Evolutionary conservation across 345 rosid genomes (phyloP), one percentile per base, ranked within the genome.

Genomic region (Eucalyptus urophylla): DNA sequence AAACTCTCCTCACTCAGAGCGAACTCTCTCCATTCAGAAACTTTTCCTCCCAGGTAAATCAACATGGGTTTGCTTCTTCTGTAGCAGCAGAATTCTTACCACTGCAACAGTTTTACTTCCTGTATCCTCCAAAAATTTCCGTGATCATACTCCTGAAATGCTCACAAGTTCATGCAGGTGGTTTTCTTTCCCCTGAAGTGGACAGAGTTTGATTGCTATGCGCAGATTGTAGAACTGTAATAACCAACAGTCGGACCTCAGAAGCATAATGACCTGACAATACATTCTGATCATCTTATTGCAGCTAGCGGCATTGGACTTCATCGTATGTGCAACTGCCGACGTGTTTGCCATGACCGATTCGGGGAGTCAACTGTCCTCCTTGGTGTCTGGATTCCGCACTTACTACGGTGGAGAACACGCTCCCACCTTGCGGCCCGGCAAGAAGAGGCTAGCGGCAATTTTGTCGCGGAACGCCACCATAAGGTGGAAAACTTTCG

Each of bases 341-440:
- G 98, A 97, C 88, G 97, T 96, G 53, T 97, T 97, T 91, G 97
- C 99, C 56, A 95, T 97, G 98, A 97, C 98, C 17, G 99, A 96
- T 90, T 97, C 99, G 7, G 99, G 99, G 86, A 97, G 98, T 93
- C 99, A 97, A 89, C 86, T 97, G 88, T 95, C 99, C 1, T 97
- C 99, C n/a, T 90, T 97, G 67, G 99, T 96, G 27, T 95, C 99
- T 86, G 99, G 99, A 88, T 95, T 93, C 90, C 92, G 98, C 88
- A 95, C 97, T 51, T 97, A 97, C 94, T 95, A 94, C 7, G 98
- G 99, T 1, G 92, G 89, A 37, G 95, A 95, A 6, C 93, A 89
- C 6, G 94, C 99, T 27, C 98, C 99, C n/a, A 94, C 92, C 25
- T 80, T 97, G 93, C 93, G 97, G 62, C 99, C 99, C 53, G 94